phyloP scores from a whole-genome alignment of 2,329 filamentous ascomycete species.

The Penicillium sumatraense region DNA sequence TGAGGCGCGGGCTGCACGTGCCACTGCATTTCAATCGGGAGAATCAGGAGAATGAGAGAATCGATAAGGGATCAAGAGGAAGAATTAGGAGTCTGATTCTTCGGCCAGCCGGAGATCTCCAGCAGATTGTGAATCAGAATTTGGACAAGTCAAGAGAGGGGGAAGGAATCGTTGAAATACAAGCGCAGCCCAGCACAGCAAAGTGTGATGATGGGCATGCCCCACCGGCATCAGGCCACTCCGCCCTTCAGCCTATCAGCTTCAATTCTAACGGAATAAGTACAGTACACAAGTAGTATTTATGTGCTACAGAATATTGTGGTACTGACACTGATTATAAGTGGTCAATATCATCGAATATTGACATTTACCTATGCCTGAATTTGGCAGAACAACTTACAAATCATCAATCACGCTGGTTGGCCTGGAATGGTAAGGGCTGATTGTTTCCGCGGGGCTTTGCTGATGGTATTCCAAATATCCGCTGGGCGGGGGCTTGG shows the following conservation, averaged over 20 bases:
- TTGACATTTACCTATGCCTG: no score
- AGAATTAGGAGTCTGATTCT: no score
- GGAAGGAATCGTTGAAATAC: background rate
- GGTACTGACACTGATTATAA: no score
- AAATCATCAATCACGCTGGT: background rate
- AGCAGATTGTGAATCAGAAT: no score
- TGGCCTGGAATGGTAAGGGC: background rate
- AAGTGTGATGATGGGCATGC: background rate
- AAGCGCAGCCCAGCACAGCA: no score
- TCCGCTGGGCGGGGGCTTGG: background rate
- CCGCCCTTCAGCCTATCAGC: background rate
- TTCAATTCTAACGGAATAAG: no score
- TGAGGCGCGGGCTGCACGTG: slow-evolving; percentile 19
- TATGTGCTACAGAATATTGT: no score
- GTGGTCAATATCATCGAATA: no score
- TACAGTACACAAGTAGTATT: no score
- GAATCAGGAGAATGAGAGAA: slow-evolving; percentile 11
- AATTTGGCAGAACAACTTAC: no score
- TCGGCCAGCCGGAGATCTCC: background rate
- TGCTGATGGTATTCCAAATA: slow-evolving; percentile 1
- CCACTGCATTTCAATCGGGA: slow-evolving; percentile 14
- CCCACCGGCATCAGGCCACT: background rate
- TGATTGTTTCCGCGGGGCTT: background rate
- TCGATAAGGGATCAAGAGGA: no score
- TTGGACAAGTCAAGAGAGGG: background rate